Conservation (phyloP, 2,329 filamentous ascomycete genomes). For the Teratosphaeria viscida region DNA sequence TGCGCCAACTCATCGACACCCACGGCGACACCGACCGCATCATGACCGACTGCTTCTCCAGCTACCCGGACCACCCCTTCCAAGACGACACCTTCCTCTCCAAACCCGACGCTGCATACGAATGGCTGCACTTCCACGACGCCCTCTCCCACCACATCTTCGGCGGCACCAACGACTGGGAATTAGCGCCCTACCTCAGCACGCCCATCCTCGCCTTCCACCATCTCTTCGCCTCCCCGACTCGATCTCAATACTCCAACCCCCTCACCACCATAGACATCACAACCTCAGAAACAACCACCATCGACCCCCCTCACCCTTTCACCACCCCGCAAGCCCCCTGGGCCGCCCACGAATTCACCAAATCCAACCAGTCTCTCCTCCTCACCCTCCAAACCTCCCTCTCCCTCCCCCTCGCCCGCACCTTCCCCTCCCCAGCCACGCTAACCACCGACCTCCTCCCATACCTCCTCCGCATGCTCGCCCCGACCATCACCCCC, state of each 20-base stretch:
- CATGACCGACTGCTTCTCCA: slow-evolving; percentile 70
- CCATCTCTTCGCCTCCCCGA: slow-evolving; percentile 71
- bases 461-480: slow-evolving; percentile 71
- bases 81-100: slow-evolving; percentile 87
- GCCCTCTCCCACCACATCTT: slow-evolving; percentile 67
- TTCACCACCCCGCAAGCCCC: slow-evolving; percentile 77
- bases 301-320: slow-evolving; percentile 38
- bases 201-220: slow-evolving; percentile 86
- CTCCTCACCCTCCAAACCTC: slow-evolving; percentile 63
- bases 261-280: slow-evolving; percentile 36
- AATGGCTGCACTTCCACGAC: slow-evolving; percentile 95
- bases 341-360: slow-evolving; percentile 68
- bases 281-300: slow-evolving; percentile 31
- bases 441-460: slow-evolving; percentile 72
- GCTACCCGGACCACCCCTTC: slow-evolving; percentile 78
- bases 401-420: slow-evolving; percentile 59
- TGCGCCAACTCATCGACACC: slow-evolving; percentile 67
- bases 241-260: slow-evolving; percentile 36
- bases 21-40: slow-evolving; percentile 71
- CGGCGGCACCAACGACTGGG: slow-evolving; percentile 74
- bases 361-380: slow-evolving; percentile 65
- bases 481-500: slow-evolving; percentile 84
- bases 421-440: slow-evolving; percentile 69
- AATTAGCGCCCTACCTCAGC: slow-evolving; percentile 75
- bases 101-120: slow-evolving; percentile 78